Base-by-base conservation (phyloP, 495 filamentous ascomycete genomes). In the Sphaerosporella brunnea region DNA sequence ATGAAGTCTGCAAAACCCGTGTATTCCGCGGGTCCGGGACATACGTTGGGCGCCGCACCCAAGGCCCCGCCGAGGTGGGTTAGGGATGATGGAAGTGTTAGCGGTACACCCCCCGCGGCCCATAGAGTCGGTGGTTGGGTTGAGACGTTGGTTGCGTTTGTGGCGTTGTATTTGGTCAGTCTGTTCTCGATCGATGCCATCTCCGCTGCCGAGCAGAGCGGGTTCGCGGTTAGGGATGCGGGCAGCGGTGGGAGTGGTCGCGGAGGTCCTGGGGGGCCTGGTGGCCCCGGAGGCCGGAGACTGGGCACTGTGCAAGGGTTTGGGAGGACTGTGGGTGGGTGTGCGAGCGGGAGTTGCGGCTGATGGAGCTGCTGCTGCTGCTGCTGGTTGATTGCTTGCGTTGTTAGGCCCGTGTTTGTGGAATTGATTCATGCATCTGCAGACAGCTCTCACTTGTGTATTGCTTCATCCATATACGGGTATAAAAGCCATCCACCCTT, bases 141-240 rank as follows among this genome's bases (percentile, higher is more conserved):
- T 73, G 45, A 67, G 70, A 53, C 61, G 0, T 41, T 77, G 2
- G 49, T 75, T 24, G 61, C 65, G 1, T 78, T 81, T 52, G 54
- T 80, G 35, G 76, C 72, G 5, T 53, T 81, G 23, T 81, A 81
- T 53, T 62, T 80, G 16, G 61, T 60, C 8, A 73, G 69, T 5
- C 55, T 81, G 45, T 68, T 79, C 45, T 70, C 70, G 8, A 46
- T 46, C 24, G 43, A 46, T 46, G 43, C 26, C 1, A 2, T 32
- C 4, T 13, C 13, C 8, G 15, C 24, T 2, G 43, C 43, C 9
- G 43, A 34, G 25, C 18, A 35, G 26, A 46, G 43, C 20, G 35
- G 43, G 15, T 46, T 15, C 24, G n/a, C 25, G 25, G 28, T 35
- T 34, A 15, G 43, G 23, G 30, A 36, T 11, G 26, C 13, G 4